Conservation (phyloP, 2,329 filamentous ascomycete species). For the Ascochyta pisi region DNA sequence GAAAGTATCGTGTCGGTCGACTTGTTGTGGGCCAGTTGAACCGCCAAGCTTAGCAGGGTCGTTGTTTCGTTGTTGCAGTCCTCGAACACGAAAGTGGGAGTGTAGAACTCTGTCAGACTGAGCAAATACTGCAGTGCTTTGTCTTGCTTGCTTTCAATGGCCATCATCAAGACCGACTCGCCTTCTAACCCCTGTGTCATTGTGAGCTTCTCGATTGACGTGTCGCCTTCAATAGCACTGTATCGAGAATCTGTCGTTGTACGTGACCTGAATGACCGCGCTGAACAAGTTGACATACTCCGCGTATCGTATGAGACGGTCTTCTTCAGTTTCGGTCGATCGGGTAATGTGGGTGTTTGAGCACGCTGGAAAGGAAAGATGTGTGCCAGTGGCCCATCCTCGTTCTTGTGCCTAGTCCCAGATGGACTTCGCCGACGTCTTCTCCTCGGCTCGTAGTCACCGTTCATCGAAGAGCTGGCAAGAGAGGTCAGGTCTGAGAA, state of each 20-base stretch:
- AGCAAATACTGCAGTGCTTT: constrained; percentile 81
- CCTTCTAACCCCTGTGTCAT: constrained; percentile 74
- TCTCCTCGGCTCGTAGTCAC: constrained; percentile 32
- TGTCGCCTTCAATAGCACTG: constrained; percentile 83
- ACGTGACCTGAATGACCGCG: constrained; percentile 80
- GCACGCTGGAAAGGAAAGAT: constrained; percentile 89
- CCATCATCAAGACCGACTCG: constrained; percentile 76
- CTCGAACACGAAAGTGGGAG: constrained; percentile 72
- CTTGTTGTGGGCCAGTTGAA: constrained; percentile 80
- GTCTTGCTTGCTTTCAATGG: constrained; percentile 66
- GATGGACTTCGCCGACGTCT: constrained; percentile 33
- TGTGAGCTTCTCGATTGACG: constrained; percentile 78
- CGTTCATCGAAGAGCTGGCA: constrained; percentile 39
- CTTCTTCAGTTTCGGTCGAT: constrained; percentile 69
- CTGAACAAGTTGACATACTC: constrained; percentile 86
- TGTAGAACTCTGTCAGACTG: constrained; percentile 77
- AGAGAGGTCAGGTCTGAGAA: constrained; percentile 37
- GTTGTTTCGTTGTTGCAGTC: constrained; percentile 91
- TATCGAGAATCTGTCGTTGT: constrained; percentile 70
- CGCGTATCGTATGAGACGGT: constrained; percentile 86
- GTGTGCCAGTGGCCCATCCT: constrained; percentile 68
- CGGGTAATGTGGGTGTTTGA: constrained; percentile 54
- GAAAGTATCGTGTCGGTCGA: constrained; percentile 78
- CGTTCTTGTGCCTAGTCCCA: constrained; percentile 23
- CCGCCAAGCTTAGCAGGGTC: constrained; percentile 85